Evolutionary conservation across 768 basidiomycete species (phyloP), one percentile per base, ranked within the genome.

Genomic region (Suillus plorans): DNA sequence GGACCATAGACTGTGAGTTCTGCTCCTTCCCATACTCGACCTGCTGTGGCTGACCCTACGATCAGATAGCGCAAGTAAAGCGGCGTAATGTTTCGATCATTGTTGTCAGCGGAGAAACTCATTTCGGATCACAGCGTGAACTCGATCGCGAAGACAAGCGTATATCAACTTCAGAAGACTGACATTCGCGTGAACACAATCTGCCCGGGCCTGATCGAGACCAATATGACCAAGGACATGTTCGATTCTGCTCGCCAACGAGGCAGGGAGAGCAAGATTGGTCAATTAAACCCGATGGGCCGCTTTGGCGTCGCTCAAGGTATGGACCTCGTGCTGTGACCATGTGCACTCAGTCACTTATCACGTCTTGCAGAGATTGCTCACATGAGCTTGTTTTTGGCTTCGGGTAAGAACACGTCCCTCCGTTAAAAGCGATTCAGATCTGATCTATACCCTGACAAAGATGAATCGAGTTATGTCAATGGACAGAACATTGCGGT

Each of bases 131-230:
- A 20, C 67, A 95, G 92, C 13, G 95, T 97, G 28, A 94, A 94
- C 74, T 93, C 88, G 53, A 87, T 97, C 69, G 95, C 94, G 9
- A 86, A 93, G 72, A 95, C 91, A 5, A 81, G 88, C 13, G 86
- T 88, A 5, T 92, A 89, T 74, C 91, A 94, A 74, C 83, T 97
- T 28, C 84, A 89, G 68, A 89, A 84, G 73, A 89, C 87, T 1
- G 90, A 94, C 76, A 84, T 98, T 68, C 91, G 96, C 52, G 89
- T 97, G 67, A 97, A 95, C 76, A 82, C 89, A 52, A 87, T 97
- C 69, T 96, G 94, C 72, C 96, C 96, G 6, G 95, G 95, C 16
- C 78, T 97, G 64, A 94, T 97, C 71, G 92, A 97, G 80, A 98
- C 95, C 10, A 91, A 89, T 59, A 97, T 98, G 94, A 96, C 96